Percentiles rank a stretch among this genome's conserved stretches.
phyloP scores from a whole-genome alignment of 306 rosid species.

The Sicyos baderoa region DNA sequence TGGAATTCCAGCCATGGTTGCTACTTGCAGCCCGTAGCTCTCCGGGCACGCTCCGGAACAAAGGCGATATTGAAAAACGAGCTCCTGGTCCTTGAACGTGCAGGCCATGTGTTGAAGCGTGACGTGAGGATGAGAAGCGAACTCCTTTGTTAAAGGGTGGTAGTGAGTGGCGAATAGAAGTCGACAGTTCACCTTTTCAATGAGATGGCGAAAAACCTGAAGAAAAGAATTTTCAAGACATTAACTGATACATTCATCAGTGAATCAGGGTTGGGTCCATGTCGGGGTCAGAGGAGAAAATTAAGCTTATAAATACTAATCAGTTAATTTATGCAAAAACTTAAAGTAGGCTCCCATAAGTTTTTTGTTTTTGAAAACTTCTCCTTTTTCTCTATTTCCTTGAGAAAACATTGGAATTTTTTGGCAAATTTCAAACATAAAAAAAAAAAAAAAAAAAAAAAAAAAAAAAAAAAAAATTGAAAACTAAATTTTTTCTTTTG shows the following conservation, averaged over 20 bases:
- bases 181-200: slow-evolving; percentile 86
- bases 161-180: slow-evolving; percentile 88
- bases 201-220: slow-evolving; percentile 83
- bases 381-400: too few relatives aligned
- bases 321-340: too few relatives aligned
- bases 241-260: not conserved
- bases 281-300: too few relatives aligned
- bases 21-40: slow-evolving; percentile 94
- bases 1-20: slow-evolving; percentile 87
- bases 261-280: too few relatives aligned
- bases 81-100: slow-evolving; percentile 51
- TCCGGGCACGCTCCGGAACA: slow-evolving; percentile 74
- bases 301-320: too few relatives aligned
- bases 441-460: too few relatives aligned
- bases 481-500: too few relatives aligned
- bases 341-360: too few relatives aligned
- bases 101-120: slow-evolving; percentile 92
- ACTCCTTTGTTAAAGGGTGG: slow-evolving; percentile 89
- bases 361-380: too few relatives aligned
- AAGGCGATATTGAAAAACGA: slow-evolving; percentile 74
- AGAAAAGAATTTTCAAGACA: not conserved
- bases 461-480: too few relatives aligned
- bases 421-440: too few relatives aligned
- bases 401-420: too few relatives aligned
- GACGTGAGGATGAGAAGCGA: slow-evolving; percentile 86